Evolutionary conservation across 768 basidiomycete species (phyloP).

Genomic region (Nevesoporus exiguus): DNA sequence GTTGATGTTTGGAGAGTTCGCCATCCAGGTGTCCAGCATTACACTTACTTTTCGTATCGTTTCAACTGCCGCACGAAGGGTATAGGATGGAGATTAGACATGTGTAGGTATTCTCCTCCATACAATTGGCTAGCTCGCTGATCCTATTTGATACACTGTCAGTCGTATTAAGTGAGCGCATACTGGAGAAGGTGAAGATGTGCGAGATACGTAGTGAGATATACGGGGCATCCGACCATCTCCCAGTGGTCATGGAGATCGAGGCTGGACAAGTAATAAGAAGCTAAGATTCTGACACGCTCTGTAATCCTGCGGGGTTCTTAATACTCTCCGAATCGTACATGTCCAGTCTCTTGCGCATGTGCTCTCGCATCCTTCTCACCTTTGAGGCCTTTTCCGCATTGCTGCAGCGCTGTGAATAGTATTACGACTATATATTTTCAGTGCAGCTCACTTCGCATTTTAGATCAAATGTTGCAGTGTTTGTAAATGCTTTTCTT

Average conservation of each 20-base stretch:
- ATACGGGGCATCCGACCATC: slow-evolving; percentile 85
- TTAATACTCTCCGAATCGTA: slow-evolving; percentile 78
- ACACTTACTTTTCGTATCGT: slow-evolving; percentile 82
- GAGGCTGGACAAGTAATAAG: slow-evolving; percentile 39
- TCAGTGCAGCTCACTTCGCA: slow-evolving; percentile 60
- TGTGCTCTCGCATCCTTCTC: slow-evolving; percentile 92
- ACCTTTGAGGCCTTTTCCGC: slow-evolving; percentile 82
- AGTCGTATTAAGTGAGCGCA: slow-evolving; percentile 77
- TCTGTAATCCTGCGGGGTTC: slow-evolving; percentile 7
- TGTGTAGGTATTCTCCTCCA: slow-evolving; percentile 51
- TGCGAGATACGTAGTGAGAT: slow-evolving; percentile 86
- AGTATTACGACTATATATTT: slow-evolving; percentile 3
- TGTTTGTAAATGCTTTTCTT: slow-evolving; percentile 88
- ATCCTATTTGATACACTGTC: slow-evolving; percentile 2
- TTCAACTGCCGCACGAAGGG: slow-evolving; percentile 79
- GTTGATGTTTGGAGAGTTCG: slow-evolving; percentile 77
- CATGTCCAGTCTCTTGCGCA: slow-evolving; percentile 84
- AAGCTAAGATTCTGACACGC: not conserved
- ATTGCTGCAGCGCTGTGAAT: slow-evolving; percentile 47
- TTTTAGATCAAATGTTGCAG: slow-evolving; percentile 83
- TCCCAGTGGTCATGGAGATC: slow-evolving; percentile 77
- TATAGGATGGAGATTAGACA: slow-evolving; percentile 85
- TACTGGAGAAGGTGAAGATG: slow-evolving; percentile 62
- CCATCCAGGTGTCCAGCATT: slow-evolving; percentile 68
- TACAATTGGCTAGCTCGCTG: not conserved